Evolutionary conservation across 495 filamentous ascomycete genomes (phyloP), one percentile per base, ranked within the genome.

Genomic region (Penicillium bialowiezense): DNA sequence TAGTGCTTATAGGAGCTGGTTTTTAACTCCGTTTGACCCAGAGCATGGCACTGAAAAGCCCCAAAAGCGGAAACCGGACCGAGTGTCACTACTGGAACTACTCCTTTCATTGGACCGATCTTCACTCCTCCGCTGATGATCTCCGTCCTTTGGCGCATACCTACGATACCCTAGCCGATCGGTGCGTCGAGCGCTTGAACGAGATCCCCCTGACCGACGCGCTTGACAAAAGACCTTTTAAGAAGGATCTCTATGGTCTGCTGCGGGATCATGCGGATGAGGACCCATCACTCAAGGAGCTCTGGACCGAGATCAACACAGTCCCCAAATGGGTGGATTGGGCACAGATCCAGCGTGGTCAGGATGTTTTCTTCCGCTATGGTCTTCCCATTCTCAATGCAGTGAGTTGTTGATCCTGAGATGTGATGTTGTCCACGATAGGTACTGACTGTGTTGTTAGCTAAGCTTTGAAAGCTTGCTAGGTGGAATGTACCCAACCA

Each of bases 261-360:
- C 67, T 91, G 14, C 65, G 70, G 44, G 71, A 83, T 9, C 74
- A 90, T 65, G 72, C 73, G 6, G 54, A 67, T 8, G 64, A 72
- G 6, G 79, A 91, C 59, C 69, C 76, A 6, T 78, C 76, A 42
- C 71, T 91, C 24, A 55, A 67, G 7, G 56, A 75, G 26, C 60
- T 95, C 5, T 91, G 88, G 89, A 60, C 52, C 0, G 75, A 92
- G 58, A 71, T 89, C 41, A 85, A 83, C 54, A 84, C 79, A 1
- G 65, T 90, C 15, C 90, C 88, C 0, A 67, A 75, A 12, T 95
- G 89, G 89, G 89, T 95, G 1, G 82, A 90, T 63, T 93, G 87
- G 88, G 74, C 78, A 8, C 87, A 90, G 60, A 86, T 95, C 53
- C 68, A 77, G 52, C 68, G 87, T 56, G 74, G 70, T 7, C 74